Percentiles rank a stretch among this genome's conserved stretches.
Evolutionary conservation across 164 flowering plant genomes (phyloP).

Genomic region (Aristolochia contorta): DNA sequence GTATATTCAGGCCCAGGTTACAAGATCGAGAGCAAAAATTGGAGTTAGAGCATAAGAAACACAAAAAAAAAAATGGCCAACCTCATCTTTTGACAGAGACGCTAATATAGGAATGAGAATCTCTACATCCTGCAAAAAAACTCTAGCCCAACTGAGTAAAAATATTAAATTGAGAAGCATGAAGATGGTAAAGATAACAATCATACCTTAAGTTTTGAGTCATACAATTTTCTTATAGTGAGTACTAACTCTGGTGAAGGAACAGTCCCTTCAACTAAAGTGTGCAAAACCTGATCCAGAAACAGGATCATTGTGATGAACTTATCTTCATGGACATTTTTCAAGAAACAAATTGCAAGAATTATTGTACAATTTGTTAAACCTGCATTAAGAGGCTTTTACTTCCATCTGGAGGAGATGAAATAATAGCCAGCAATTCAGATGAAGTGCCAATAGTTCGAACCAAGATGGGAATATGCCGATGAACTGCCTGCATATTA

Average conservation of each 20-base stretch:
- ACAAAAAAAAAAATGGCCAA: conserved; percentile 8
- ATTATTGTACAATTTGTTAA: background rate
- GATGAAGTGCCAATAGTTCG: conserved; percentile 85
- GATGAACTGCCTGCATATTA: conserved; percentile 69
- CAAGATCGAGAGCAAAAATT: too few relatives aligned
- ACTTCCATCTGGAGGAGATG: conserved; percentile 88
- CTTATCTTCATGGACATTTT: background rate
- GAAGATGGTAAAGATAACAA: background rate
- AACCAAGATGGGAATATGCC: conserved; percentile 79
- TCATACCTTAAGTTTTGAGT: conserved; percentile 64
- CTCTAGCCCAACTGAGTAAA: conserved; percentile 6
- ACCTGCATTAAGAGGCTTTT: conserved; percentile 83
- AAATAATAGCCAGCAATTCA: conserved; percentile 70
- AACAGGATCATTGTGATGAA: background rate
- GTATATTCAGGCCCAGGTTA: too few relatives aligned
- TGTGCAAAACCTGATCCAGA: conserved; percentile 63
- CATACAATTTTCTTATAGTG: conserved; percentile 58
- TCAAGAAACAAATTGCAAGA: background rate
- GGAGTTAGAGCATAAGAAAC: too few relatives aligned
- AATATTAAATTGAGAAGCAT: background rate
- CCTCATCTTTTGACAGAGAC: conserved; percentile 82
- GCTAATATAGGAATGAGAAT: conserved; percentile 71
- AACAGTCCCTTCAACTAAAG: conserved; percentile 63
- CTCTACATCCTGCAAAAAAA: conserved; percentile 63
- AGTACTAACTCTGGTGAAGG: conserved; percentile 65